These are phyloP conservation scores for Blakeslea trispora DNA, from an alignment of 371 early-diverging fungal genomes.

Conservation along the genomic window DNA sequence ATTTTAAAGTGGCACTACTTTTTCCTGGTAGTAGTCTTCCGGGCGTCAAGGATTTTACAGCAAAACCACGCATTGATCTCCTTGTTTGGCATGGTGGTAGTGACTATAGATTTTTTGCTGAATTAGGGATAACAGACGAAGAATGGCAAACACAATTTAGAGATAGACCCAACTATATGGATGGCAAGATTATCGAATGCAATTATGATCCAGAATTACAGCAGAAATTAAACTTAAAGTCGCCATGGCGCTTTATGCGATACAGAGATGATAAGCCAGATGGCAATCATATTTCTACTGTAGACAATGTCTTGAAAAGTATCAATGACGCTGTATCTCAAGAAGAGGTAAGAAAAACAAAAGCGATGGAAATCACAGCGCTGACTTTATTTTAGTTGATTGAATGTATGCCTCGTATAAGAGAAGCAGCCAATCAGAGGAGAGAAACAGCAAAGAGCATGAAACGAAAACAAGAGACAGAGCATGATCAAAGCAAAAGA, in stretches of 20 bases:
- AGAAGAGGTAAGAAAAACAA: constrained; percentile 55
- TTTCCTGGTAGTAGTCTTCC: constrained; percentile 43
- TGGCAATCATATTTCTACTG: constrained; percentile 77
- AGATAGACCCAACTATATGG: constrained; percentile 34
- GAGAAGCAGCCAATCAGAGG: constrained; percentile 22
- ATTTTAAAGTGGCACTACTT: constrained; percentile 73
- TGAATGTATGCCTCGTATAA: constrained; percentile 24
- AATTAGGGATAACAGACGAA: constrained; percentile 60
- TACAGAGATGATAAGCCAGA: constrained; percentile 85
- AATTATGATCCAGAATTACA: constrained; percentile 57
- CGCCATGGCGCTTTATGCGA: constrained; percentile 84
- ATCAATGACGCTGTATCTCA: constrained; percentile 76
- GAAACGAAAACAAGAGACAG: constrained; percentile 18
- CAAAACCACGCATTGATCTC: constrained; percentile 55
- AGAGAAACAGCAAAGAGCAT: constrained; percentile 6
- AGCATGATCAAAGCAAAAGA: neutral
- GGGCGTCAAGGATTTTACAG: constrained; percentile 34
- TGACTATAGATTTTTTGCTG: constrained; percentile 54
- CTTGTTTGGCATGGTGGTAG: constrained; percentile 63
- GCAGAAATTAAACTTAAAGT: constrained; percentile 36
- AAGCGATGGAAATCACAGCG: neutral
- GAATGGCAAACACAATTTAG: constrained; percentile 55
- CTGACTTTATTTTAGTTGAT: constrained; percentile 12
- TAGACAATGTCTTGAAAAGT: constrained; percentile 71
- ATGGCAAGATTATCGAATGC: constrained; percentile 74